Evolutionary conservation across 805 yeast species (phyloP), one percentile per base, ranked within the genome.

Genomic region (Yueomyces sp.): DNA sequence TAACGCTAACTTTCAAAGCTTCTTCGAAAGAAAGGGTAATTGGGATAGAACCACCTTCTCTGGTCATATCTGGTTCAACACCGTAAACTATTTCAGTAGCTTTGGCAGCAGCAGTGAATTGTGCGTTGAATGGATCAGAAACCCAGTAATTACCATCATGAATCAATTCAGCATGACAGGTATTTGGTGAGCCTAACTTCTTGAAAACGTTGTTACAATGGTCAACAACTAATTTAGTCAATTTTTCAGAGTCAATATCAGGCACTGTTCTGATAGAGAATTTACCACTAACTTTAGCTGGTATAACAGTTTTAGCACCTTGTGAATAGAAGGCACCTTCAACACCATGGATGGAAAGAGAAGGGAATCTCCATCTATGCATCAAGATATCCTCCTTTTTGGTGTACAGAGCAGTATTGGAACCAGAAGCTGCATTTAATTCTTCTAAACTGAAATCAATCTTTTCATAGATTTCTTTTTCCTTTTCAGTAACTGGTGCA

Each of bases 1-100:
- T 71, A 33, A 88, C 97, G 49, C 80, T 80, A 28, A 94, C 84
- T 55, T 84, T 79, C 57, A 92, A 74, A 60, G 78, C 79, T 56
- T 87, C 73, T 70, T 92, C 96, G 67, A 92, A 92, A 34, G 95
- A 82, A 52, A 92, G 67, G 27, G 99, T 90, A 63, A 92, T 88
- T 51, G 99, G 99, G 59, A 92, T 92, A 3, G 96, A 88, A 36
- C 99, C 99, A 57, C 99, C 99, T 69, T 92, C 99, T 70, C 99
- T 81, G 37, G 97, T 94, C 61, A 85, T 77, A 66, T 92, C 98
- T 34, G 98, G 98, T 49, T 85, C 94, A 40, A 90, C 77, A 51
- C 85, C 81, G 88, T 95, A 92, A 32, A 92, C 98, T 43, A 80
- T 79, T 64, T 87, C 81, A 39, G 98, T 92, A 45, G 98, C 98